Conservation (phyloP, 345 rosid species). For the Boechera divaricarpa region DNA sequence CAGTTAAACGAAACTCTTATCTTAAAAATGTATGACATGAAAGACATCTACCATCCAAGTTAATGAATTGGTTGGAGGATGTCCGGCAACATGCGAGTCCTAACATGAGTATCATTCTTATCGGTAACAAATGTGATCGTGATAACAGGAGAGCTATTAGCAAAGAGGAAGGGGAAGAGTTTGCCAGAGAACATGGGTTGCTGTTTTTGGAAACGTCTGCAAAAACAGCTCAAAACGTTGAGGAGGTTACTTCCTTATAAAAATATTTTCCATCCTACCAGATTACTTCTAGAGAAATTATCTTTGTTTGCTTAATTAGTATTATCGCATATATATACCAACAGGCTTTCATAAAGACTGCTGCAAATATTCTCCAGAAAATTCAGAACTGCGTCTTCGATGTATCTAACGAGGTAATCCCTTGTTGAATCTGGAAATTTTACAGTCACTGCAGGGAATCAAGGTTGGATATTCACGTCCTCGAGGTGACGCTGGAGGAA, state of each 20-base stretch:
- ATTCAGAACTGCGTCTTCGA: conserved; percentile 79
- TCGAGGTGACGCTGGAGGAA: conserved; percentile 64
- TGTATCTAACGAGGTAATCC: conserved; percentile 64
- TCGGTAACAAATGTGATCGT: conserved; percentile 92
- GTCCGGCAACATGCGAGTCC: conserved; percentile 92
- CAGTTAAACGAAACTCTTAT: too few species aligned
- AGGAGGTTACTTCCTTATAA: conserved; percentile 61
- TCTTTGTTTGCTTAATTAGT: background rate
- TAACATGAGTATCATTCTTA: conserved; percentile 85
- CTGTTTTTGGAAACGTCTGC: conserved; percentile 93
- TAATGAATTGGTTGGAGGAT: conserved; percentile 80
- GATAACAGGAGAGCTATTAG: conserved; percentile 82
- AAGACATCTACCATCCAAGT: too few species aligned
- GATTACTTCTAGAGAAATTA: background rate
- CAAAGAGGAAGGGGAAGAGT: conserved; percentile 96
- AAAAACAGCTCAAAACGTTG: conserved; percentile 91
- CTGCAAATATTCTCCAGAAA: conserved; percentile 82
- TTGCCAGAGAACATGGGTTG: conserved; percentile 87
- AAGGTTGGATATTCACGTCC: conserved; percentile 80
- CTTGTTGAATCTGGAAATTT: background rate
- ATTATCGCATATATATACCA: background rate
- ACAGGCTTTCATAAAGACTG: conserved; percentile 88
- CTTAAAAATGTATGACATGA: background rate
- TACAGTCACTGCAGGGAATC: conserved; percentile 56
- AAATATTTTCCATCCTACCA: background rate